Base-by-base conservation (phyloP, 352 stramenopile species). In the Pythium volutum region DNA sequence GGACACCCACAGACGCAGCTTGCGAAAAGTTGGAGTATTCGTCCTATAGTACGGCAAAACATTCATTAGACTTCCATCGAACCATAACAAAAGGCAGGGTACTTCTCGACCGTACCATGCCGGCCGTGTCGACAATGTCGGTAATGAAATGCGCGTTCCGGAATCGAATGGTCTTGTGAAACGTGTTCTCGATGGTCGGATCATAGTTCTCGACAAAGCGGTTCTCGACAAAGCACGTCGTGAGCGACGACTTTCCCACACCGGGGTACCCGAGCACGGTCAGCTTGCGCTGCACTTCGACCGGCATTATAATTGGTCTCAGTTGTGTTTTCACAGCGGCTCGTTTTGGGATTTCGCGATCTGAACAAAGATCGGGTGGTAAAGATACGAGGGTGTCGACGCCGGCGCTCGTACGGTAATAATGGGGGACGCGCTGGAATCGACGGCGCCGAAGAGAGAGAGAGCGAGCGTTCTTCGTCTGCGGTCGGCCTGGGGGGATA, bases 101-200 rank as follows among this genome's bases (percentile, higher is more conserved):
- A 25, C 10, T 47, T 47, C 41, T 9, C 41, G 34, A 65, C 72
- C 3, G 25, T 69, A 95, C 86, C 86, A 98, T 98, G 57, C 95
- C 95, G 14, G 95, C 95, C n/a, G 93, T 98, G 71, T 98, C 95
- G 64, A 98, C 93, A 68, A 98, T 98, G 69, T 98, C 95, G 25
- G 93, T 98, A 33, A 96, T 87, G 61, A 98, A 98, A 74, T 98
- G 91, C 22, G 96, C 95, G 68, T 97, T 97, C n/a, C 88, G 79
- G 77, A 98, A 98, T 36, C 92, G 87, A 54, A 98, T 97, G 10
- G 89, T 98, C 79, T 98, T 98, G 78, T 97, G 89, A 66, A 97
- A 96, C 27, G 92, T 98, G 73, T 96, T 98, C 75, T 98, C 95
- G 67, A 98, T 98, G 7, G 95, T 98, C 46, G 95, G 93, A 73